Base-by-base conservation (phyloP, 2,329 filamentous ascomycete species). In the Chalara sp. region DNA sequence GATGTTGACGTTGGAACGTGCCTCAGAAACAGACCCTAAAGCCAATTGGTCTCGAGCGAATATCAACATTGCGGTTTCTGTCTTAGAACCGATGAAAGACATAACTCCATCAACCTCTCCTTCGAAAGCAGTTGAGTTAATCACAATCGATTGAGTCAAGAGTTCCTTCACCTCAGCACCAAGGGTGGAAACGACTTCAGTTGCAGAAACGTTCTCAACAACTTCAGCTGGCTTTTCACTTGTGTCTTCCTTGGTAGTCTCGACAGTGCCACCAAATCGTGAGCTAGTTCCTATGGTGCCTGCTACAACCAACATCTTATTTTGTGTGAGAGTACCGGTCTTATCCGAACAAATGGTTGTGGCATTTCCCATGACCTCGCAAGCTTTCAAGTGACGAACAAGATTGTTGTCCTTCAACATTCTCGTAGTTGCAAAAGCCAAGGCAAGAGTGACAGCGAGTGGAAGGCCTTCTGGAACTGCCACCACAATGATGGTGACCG, bases 321-420 rank as follows among this genome's bases (percentile, higher is more conserved):
- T 87, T 52, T 86, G 83, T 0, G 85, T 89, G 13, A 89, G 69
- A 5, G 85, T 89, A 46, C 85, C 85, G 1, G 85, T 89, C 68
- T 89, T 89, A 66, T 89, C 87, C 4, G 87, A 90, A 67, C 87
- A 92, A 35, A 92, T 84, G 0, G 86, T 86, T 2, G 81, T 84
- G 3, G 80, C 81, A 58, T 86, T 86, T 5, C 83, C 83, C 82
- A 86, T 86, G 3, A 82, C 84, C 65, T 87, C 83, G 62, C 82
- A 86, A 52, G 83, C 83, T 52, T 80, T 76, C 31, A 87, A 71
- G 33, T 84, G 72, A 51, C 83, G 79, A n/a, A 87, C 83, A 32
- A 86, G 68, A 56, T 86, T 86, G 68, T 85, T 84, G 65, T 86
- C 82, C 61, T 83, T 84, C 41, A 84, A 67, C 76, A 87, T 83